A percentile compares a stretch with the other conserved stretches of the same genome.
Evolutionary conservation across 352 stramenopile species (phyloP).

Genomic region (Phytophthora quininea): DNA sequence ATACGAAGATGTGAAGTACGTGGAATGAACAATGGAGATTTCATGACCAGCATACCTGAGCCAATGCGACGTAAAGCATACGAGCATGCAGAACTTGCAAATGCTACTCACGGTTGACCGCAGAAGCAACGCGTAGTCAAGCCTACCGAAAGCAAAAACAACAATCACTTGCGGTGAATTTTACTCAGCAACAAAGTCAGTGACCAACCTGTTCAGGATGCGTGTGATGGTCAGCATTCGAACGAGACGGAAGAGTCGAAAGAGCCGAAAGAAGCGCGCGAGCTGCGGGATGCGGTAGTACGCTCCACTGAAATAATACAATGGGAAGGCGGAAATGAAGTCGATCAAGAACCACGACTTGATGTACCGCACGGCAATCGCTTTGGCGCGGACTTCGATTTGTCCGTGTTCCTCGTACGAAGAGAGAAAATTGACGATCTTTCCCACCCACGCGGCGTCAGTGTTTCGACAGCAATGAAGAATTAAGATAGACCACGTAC

Average conservation of each 20-base stretch:
- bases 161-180: background rate
- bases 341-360: slow-evolving; percentile 79
- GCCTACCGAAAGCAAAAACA: slow-evolving; percentile 20
- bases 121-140: slow-evolving; percentile 75
- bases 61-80: slow-evolving; percentile 84
- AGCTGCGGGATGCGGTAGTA: slow-evolving; percentile 72
- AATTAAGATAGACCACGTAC: slow-evolving; percentile 31
- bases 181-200: background rate
- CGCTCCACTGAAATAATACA: slow-evolving; percentile 67
- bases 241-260: slow-evolving; percentile 66
- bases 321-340: slow-evolving; percentile 78
- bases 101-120: slow-evolving; percentile 79
- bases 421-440: slow-evolving; percentile 78
- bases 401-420: slow-evolving; percentile 65
- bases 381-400: slow-evolving; percentile 51
- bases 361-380: slow-evolving; percentile 65
- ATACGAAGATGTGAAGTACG: background rate
- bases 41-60: slow-evolving; percentile 45
- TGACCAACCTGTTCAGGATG: slow-evolving; percentile 59
- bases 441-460: too few species aligned
- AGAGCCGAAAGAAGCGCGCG: slow-evolving; percentile 65
- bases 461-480: too few species aligned
- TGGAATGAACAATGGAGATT: background rate
- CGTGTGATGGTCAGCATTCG: slow-evolving; percentile 77
- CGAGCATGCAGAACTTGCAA: slow-evolving; percentile 81